Percentiles rank a stretch among this genome's conserved stretches.
These are phyloP conservation scores for Kuraishia floccosa DNA, from an alignment of 805 yeast genomes.

Conservation along the genomic window DNA sequence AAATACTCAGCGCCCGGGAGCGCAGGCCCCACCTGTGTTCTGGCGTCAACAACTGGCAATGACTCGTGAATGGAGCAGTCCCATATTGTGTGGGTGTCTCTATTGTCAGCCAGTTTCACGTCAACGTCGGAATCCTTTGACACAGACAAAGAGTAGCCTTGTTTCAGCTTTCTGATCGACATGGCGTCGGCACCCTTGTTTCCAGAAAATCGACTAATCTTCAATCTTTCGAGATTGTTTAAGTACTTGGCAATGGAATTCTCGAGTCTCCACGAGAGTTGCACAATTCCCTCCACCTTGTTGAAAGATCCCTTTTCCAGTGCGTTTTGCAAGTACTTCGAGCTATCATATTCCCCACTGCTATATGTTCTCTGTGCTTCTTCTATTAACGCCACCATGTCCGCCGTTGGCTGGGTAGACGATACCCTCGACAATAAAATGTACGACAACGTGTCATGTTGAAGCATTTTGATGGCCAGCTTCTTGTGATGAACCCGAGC, in stretches of 20 bases:
- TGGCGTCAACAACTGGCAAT: background rate
- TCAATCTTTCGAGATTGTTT: conserved; percentile 20
- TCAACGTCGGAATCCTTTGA: conserved; percentile 18
- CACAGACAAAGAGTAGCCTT: conserved; percentile 10
- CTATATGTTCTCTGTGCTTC: conserved; percentile 37
- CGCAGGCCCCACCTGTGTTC: background rate
- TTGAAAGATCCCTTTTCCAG: conserved; percentile 50
- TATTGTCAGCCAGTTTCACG: conserved; percentile 35
- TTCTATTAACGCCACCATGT: conserved; percentile 20
- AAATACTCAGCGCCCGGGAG: conserved; percentile 16
- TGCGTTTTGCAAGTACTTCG: conserved; percentile 35
- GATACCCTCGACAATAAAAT: conserved; percentile 37
- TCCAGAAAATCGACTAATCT: conserved; percentile 19
- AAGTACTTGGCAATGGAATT: conserved; percentile 37
- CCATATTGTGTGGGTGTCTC: conserved; percentile 48
- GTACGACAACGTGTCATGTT: conserved; percentile 58
- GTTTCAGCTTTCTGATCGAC: conserved; percentile 5
- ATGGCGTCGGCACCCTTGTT: conserved; percentile 6
- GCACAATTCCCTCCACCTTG: conserved; percentile 56
- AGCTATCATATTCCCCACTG: conserved; percentile 39
- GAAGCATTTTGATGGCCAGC: conserved; percentile 63
- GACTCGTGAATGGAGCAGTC: conserved; percentile 24
- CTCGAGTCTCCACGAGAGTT: conserved; percentile 40
- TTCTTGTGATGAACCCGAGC: conserved; percentile 39
- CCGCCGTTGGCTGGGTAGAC: conserved; percentile 29